Evolutionary conservation across 2,329 filamentous ascomycete species (phyloP).

Genomic region (Cytospora schulzeri): DNA sequence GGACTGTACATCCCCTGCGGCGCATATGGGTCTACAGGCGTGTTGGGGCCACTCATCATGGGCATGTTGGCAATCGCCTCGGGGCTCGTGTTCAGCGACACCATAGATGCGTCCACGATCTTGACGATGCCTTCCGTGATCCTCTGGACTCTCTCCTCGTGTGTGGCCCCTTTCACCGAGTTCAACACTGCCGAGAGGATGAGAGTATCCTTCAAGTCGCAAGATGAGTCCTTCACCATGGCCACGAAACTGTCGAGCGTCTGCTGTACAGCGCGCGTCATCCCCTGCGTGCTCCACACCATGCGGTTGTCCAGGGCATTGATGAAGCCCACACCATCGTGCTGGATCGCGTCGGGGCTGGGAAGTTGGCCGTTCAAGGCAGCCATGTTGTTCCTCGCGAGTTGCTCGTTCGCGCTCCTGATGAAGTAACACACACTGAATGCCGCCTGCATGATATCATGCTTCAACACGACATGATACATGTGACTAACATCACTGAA

Average conservation of each 20-base stretch:
- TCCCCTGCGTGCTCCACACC: slow-evolving; percentile 46
- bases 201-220: slow-evolving; percentile 54
- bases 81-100: slow-evolving; percentile 46
- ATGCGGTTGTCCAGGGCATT: slow-evolving; percentile 39
- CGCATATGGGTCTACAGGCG: slow-evolving; percentile 17
- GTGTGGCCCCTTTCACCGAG: slow-evolving; percentile 43
- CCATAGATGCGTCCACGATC: slow-evolving; percentile 49
- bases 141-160: slow-evolving; percentile 46
- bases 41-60: slow-evolving; percentile 28
- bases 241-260: slow-evolving; percentile 48
- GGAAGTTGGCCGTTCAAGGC: slow-evolving; percentile 23
- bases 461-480: slow-evolving; percentile 55
- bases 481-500: slow-evolving; percentile 53
- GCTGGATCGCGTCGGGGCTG: slow-evolving; percentile 12
- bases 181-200: slow-evolving; percentile 51
- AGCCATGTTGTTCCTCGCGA: background rate
- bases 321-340: slow-evolving; percentile 36
- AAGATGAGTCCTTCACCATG: slow-evolving; percentile 46
- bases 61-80: slow-evolving; percentile 39
- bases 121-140: slow-evolving; percentile 45
- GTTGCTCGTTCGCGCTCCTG: slow-evolving; percentile 35
- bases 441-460: slow-evolving; percentile 57
- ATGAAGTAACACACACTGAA: slow-evolving; percentile 60
- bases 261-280: slow-evolving; percentile 49
- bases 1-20: slow-evolving; percentile 12